A percentile compares a stretch with the other conserved stretches of the same genome.
Conservation (phyloP, 495 filamentous ascomycete species). For the Penicillium cataractarum region DNA sequence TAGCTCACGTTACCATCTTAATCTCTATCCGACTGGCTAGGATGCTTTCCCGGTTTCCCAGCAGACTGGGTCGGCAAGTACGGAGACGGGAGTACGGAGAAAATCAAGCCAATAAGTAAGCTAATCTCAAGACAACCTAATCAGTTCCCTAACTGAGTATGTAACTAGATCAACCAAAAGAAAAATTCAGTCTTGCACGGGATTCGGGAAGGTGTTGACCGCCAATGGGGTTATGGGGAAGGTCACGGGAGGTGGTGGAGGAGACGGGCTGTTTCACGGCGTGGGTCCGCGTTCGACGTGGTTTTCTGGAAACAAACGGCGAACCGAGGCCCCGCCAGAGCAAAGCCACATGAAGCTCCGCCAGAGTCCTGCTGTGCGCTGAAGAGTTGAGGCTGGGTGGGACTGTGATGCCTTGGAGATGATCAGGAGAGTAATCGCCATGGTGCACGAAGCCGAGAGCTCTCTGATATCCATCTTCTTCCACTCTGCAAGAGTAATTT, state of each 20-base stretch:
- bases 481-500: not conserved
- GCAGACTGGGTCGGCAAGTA: slow-evolving; percentile 6
- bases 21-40: slow-evolving; percentile 6
- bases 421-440: not conserved
- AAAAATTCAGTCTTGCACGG: not conserved
- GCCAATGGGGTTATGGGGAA: slow-evolving; percentile 1
- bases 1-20: not conserved
- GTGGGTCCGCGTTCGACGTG: slow-evolving; percentile 19
- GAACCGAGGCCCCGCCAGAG: slow-evolving; percentile 21
- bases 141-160: not conserved
- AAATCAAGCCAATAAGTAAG: not conserved
- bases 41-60: slow-evolving; percentile 1
- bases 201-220: slow-evolving; percentile 6
- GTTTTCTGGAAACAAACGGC: slow-evolving; percentile 20
- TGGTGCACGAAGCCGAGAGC: not conserved
- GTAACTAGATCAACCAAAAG: not conserved
- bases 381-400: slow-evolving; percentile 11
- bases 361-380: not conserved
- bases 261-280: slow-evolving; percentile 22
- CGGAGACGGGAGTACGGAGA: not conserved
- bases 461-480: not conserved
- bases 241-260: slow-evolving; percentile 20
- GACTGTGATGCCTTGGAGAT: slow-evolving; percentile 1
- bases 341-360: not conserved
- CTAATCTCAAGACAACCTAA: not conserved